Evolutionary conservation across 73 alveolate species (phyloP), one percentile per base, ranked within the genome.

Genomic region (Symbiodinium natans): DNA sequence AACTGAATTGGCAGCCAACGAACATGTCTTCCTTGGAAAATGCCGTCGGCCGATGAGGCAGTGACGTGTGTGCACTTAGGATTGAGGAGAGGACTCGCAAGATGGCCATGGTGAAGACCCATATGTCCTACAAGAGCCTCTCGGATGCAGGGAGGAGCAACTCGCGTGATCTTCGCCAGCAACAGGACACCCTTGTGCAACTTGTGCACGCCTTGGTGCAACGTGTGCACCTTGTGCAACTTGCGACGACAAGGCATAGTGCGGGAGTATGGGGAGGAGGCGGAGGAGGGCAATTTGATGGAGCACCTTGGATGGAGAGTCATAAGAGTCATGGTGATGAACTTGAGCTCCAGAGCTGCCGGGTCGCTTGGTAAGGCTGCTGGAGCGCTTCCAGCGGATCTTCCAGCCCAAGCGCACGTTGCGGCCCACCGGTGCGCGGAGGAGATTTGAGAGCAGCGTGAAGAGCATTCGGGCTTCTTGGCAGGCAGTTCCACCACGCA

Each of bases 91-190:
- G 98, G 21, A 80, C 92, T 0, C 98, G 98, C 1, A 83, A 84
- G 63, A 46, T 92, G 90, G 86, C 98, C 10, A 48, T 89, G 83
- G 98, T 92, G 84, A 92, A 92, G 98, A 92, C 98, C 33, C 98
- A 92, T 48, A 74, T 92, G 92, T 92, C 98, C 27, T 92, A 92
- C 98, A 92, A 92, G 63, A 92, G 98, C 92, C 10, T 2, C 88
- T 63, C 41, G 59, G 13, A 46, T 6, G 59, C 59, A 46, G 13
- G 59, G 59, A 46, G 59, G 59, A 6, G n/a, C n/a, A n/a, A n/a
- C n/a, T n/a, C n/a, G n/a, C n/a, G n/a, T 46, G 59, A 46, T 46
- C 59, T 46, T 46, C n/a, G n/a, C n/a, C n/a, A n/a, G n/a, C n/a
- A n/a, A n/a, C n/a, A n/a, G n/a, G n/a, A n/a, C n/a, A n/a, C n/a